phyloP scores from a whole-genome alignment of 805 yeast species.

The Candida arabinofermentans region DNA sequence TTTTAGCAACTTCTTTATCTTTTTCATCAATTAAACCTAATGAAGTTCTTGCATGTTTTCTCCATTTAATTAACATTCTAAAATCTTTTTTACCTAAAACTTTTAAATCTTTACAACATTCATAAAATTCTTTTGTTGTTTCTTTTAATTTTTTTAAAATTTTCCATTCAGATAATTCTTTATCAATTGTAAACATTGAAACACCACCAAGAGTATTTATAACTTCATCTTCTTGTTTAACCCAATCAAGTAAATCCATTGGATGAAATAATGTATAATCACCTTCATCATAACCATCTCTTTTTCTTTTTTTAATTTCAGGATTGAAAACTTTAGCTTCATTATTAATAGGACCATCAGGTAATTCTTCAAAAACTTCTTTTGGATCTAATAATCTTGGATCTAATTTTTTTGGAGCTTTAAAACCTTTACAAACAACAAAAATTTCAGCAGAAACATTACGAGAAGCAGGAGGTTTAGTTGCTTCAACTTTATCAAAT shows the following conservation, averaged over 20 bases:
- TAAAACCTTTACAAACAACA: conserved; percentile 93
- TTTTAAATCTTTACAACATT: conserved; percentile 85
- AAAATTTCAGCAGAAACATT: conserved; percentile 98
- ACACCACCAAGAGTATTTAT: conserved; percentile 75
- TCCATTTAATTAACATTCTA: conserved; percentile 78
- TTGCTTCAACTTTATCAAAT: conserved; percentile 95
- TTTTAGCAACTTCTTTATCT: conserved; percentile 42
- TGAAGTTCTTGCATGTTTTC: conserved; percentile 77
- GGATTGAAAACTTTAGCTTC: conserved; percentile 95
- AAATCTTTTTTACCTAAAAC: conserved; percentile 95
- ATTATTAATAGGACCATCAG: conserved; percentile 67
- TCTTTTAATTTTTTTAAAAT: conserved; percentile 65
- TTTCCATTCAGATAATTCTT: conserved; percentile 67
- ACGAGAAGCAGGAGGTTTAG: conserved; percentile 98
- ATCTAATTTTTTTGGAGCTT: conserved; percentile 93
- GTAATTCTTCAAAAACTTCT: conserved; percentile 90
- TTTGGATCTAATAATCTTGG: conserved; percentile 88
- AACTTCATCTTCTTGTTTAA: conserved; percentile 70
- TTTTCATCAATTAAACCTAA: conserved; percentile 63
- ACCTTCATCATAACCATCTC: conserved; percentile 97
- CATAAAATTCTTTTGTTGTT: conserved; percentile 74
- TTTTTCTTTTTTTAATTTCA: conserved; percentile 80
- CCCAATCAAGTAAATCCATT: conserved; percentile 73
- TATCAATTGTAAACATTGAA: conserved; percentile 60
- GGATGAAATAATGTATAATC: conserved; percentile 72